phyloP scores from a whole-genome alignment of 2,329 filamentous ascomycete genomes.

The Alternaria hordeiaustralica region DNA sequence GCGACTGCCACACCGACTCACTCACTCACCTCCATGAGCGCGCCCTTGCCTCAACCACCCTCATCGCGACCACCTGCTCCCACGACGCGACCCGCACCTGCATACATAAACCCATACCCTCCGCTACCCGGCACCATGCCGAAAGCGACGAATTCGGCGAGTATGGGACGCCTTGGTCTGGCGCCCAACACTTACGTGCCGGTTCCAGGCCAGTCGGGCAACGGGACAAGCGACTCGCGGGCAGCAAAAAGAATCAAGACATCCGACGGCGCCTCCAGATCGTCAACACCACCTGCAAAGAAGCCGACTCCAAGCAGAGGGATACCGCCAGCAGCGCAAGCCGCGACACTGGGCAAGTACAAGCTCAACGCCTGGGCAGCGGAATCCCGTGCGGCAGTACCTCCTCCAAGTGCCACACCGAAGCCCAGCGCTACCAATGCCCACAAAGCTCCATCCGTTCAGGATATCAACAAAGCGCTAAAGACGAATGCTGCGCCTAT shows the following conservation, averaged over 20 bases:
- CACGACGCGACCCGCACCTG: neutral
- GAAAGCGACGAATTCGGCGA: neutral
- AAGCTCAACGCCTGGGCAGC: neutral
- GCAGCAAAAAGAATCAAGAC: constrained; percentile 35
- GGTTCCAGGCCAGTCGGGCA: neutral
- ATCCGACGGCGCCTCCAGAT: neutral
- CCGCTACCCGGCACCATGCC: neutral
- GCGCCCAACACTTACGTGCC: constrained; percentile 1
- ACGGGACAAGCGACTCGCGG: neutral
- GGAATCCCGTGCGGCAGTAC: neutral
- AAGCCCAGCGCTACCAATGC: neutral
- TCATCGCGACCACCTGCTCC: neutral
- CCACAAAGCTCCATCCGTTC: constrained; percentile 24
- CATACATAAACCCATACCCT: neutral
- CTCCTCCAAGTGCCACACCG: neutral
- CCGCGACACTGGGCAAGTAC: neutral
- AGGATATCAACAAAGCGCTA: constrained; percentile 28
- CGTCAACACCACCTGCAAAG: neutral
- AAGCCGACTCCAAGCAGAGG: neutral
- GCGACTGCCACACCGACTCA: neutral
- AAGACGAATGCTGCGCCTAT: constrained; percentile 17
- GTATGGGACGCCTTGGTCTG: neutral
- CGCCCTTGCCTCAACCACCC: constrained; percentile 5
- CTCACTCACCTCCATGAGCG: neutral
- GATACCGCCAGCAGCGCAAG: neutral